These are phyloP conservation scores for Zarea fungicola DNA, from an alignment of 2,329 filamentous ascomycete genomes.

Conservation along the genomic window DNA sequence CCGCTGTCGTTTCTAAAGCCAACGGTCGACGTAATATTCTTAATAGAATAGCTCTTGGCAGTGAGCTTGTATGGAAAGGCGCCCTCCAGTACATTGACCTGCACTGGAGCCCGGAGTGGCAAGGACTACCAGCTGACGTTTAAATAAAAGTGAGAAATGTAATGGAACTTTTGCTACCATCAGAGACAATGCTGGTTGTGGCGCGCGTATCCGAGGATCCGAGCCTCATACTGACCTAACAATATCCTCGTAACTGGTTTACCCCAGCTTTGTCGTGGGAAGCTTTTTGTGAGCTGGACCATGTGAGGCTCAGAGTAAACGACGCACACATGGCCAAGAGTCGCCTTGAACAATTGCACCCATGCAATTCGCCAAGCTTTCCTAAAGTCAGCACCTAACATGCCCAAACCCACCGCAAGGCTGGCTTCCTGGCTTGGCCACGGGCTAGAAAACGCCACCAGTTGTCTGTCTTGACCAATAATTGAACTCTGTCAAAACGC, in stretches of 20 bases:
- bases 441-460: too few relatives aligned
- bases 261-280: neutral
- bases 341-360: neutral
- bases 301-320: constrained; percentile 11
- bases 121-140: neutral
- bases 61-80: neutral
- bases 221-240: too few relatives aligned
- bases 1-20: neutral
- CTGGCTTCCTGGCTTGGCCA: too few relatives aligned
- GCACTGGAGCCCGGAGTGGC: neutral
- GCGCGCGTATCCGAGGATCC: neutral
- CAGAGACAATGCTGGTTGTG: neutral
- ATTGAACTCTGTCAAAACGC: too few relatives aligned
- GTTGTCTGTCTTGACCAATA: too few relatives aligned
- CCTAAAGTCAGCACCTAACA: constrained; percentile 2
- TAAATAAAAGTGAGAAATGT: neutral
- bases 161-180: neutral
- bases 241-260: too few relatives aligned
- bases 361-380: neutral
- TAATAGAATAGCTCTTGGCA: neutral
- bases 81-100: neutral
- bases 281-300: neutral
- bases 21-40: neutral
- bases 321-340: constrained; percentile 1
- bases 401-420: constrained; percentile 2